Percentiles rank a stretch among this genome's conserved stretches.
Evolutionary conservation across 1,139 yeast genomes (phyloP).

Genomic region (Scheffersomyces titani): DNA sequence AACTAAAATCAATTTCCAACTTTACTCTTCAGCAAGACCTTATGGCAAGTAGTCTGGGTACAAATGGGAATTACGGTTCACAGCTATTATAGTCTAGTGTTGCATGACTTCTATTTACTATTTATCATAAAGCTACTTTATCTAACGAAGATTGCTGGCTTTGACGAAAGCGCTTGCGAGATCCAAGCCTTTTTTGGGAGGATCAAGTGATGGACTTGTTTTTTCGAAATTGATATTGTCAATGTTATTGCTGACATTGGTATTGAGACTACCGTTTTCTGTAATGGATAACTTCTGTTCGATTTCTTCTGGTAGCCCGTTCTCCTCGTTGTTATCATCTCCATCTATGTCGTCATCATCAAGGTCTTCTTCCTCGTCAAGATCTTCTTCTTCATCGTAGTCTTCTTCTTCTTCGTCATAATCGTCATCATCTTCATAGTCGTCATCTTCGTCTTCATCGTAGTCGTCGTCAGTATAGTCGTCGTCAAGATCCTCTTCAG

Average conservation of each 20-base stretch:
- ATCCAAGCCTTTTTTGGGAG: background rate
- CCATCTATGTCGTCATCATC: constrained; percentile 25
- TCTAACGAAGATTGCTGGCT: background rate
- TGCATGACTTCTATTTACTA: background rate
- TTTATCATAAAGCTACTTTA: background rate
- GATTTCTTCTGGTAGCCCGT: constrained; percentile 21
- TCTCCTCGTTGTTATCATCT: constrained; percentile 24
- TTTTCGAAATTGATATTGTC: background rate
- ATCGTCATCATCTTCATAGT: constrained; percentile 1
- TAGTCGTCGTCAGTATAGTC: constrained; percentile 4
- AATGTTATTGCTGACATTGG: background rate
- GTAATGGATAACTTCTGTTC: constrained; percentile 15
- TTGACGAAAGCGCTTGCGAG: background rate
- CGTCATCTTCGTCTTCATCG: constrained; percentile 3
- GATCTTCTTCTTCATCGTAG: constrained; percentile 2
- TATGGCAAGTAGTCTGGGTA: too few species aligned
- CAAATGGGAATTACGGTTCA: too few species aligned
- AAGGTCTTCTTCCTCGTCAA: constrained; percentile 7
- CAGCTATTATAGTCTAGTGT: background rate
- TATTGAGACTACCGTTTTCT: background rate
- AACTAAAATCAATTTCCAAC: too few species aligned
- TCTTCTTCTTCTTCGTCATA: background rate
- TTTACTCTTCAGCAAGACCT: too few species aligned
- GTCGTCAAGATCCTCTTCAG: constrained; percentile 3
- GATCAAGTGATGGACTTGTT: background rate